Evolutionary conservation across 805 yeast genomes (phyloP), one percentile per base, ranked within the genome.

Genomic region (Candida mattraensis): DNA sequence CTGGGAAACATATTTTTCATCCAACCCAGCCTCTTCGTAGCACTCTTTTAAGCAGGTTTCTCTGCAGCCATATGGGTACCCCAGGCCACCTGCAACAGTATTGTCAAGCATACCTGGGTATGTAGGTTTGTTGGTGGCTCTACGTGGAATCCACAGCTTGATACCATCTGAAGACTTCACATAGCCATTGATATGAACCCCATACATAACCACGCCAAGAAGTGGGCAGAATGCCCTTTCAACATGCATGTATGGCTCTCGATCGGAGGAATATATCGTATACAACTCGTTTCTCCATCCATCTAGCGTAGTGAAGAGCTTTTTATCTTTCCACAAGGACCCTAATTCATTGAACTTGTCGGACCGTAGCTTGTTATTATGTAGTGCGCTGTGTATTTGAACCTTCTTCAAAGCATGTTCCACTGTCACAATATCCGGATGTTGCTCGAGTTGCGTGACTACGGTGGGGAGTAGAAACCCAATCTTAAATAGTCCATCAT

Each of bases 31-130:
- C 53, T 93, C 99, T 52, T 93, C 99, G 41, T 67, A 69, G 51
- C 95, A 78, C 57, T 93, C 99, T 55, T 93, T 93, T 13, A 85
- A 47, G 3, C 81, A 77, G 0, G 97, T 91, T 29, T 87, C 95
- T 53, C 67, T 63, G 3, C 79, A 64, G 0, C 88, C 87, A 46
- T 76, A 67, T 0, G 95, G 96, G 56, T 81, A 70, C 0, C 95
- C 96, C 4, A 93, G 53, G 0, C 99, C 99, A 1, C 99, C 99
- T 0, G 96, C 99, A 5, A 93, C 85, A 1, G 95, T 87, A 58
- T 89, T 91, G 58, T 93, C 99, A 24, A 89, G 70, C 84, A 78
- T 83, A 0, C 85, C 83, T 0, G 99, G 98, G 64, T 77, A 91
- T 0, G 99, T 93, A 12, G 82, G 82, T 58, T 93, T 93, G 2